Base-by-base conservation (phyloP, 2,329 filamentous ascomycete genomes). In the Aspergillus pseudotamarii region DNA sequence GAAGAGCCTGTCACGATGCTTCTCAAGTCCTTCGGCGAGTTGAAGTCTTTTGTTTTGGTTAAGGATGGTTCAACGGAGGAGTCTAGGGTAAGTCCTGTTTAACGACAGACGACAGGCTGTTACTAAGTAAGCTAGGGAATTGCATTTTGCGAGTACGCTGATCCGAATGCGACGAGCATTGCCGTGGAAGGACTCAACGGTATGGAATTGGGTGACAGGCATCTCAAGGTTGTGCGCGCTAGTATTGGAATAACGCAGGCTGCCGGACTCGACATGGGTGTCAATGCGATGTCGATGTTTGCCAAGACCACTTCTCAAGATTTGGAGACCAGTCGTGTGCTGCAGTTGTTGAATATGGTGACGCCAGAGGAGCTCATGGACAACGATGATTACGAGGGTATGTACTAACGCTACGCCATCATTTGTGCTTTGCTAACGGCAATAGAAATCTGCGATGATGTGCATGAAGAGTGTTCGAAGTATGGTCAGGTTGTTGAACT, bases 341-440 rank as follows among this genome's bases (percentile, higher is more conserved):
- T 99, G 64, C 94, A 97, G 80, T 83, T 99, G 65, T 87, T 99
- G 74, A 99, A 99, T 82, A 99, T 99, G 95, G 94, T 99, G 41
- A 99, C 95, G 0, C 86, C 93, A 0, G 95, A 99, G 72, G 95
- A 99, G 79, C 83, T 99, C 28, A 88, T 97, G 80, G 94, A 98
- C 75, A 89, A 89, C 58, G 94, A 98, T 41, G 95, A 99, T 73
- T 98, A 97, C 73, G 92, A 97, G 80, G 94, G 94, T 94, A 85
- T 74, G 83, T 71, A 53, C 10, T 36, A 6, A 19, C 19, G 59
- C 11, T 41, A 4, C n/a, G 3, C 41, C 19, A 6, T 41, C n/a
- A n/a, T 21, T 19, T 21, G 12, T 16, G 32, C 5, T 32, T 26
- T 46, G 43, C 66, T 71, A 53, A 65, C 28, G 23, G 4, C 32